Percentiles rank a stretch among this genome's conserved stretches.
These are phyloP conservation scores for Amanita subjunquillea DNA, from an alignment of 768 basidiomycete species.

Conservation along the genomic window DNA sequence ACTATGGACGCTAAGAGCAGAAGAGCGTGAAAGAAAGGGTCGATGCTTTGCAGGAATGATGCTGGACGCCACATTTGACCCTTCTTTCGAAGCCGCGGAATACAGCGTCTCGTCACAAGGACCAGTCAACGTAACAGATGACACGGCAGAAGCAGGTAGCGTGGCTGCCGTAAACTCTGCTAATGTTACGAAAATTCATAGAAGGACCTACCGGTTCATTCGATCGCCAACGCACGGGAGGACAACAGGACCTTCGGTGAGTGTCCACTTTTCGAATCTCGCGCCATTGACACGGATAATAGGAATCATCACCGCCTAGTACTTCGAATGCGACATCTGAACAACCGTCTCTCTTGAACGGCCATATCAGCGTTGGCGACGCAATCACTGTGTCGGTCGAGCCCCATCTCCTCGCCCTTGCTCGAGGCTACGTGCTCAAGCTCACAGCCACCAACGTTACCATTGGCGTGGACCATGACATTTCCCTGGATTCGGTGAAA, in stretches of 20 bases:
- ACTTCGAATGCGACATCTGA: background rate
- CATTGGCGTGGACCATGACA: too few species aligned
- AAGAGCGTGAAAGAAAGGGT: slow-evolving; percentile 70
- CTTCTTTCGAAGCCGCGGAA: slow-evolving; percentile 8
- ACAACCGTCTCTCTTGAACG: background rate
- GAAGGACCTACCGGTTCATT: slow-evolving; percentile 67
- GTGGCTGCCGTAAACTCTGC: slow-evolving; percentile 8
- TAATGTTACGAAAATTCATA: slow-evolving; percentile 51
- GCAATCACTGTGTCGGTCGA: too few species aligned
- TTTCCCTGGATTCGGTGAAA: too few species aligned
- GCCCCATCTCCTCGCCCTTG: too few species aligned
- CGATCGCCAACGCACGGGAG: slow-evolving; percentile 15
- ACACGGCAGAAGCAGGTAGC: background rate
- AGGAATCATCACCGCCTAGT: background rate
- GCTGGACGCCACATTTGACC: slow-evolving; percentile 35
- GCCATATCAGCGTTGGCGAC: slow-evolving; percentile 26
- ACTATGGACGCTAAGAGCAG: slow-evolving; percentile 84
- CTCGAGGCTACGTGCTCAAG: too few species aligned
- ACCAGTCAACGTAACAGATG: background rate
- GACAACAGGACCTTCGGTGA: background rate
- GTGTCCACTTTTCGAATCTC: background rate
- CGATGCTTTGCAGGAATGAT: slow-evolving; percentile 81
- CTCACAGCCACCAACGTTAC: too few species aligned
- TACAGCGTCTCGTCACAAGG: background rate
- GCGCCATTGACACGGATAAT: background rate